Conservation (phyloP, 495 filamentous ascomycete species). For the Penicillium crystallinum region DNA sequence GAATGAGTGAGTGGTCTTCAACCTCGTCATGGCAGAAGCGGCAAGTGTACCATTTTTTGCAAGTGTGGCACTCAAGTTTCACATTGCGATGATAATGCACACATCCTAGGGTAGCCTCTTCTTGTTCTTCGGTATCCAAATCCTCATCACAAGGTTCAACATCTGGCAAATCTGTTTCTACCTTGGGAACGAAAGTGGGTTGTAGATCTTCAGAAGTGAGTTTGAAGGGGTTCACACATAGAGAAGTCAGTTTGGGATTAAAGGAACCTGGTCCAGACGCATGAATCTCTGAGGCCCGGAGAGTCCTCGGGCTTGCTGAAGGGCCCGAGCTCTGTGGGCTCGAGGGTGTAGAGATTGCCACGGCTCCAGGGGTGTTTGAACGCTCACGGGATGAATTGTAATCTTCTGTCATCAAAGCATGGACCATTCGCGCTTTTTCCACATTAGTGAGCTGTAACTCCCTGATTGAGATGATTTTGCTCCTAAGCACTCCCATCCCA, state of each 20-base stretch:
- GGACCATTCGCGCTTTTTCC: slow-evolving; percentile 80
- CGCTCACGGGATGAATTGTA: slow-evolving; percentile 52
- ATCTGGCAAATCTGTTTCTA: slow-evolving; percentile 33
- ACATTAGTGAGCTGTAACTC: slow-evolving; percentile 53
- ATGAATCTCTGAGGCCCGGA: slow-evolving; percentile 9
- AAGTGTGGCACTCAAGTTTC: slow-evolving; percentile 87
- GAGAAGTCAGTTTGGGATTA: slow-evolving; percentile 26
- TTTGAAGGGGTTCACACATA: slow-evolving; percentile 53
- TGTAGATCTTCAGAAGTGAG: slow-evolving; percentile 65
- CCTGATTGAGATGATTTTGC: slow-evolving; percentile 73
- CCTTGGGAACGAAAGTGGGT: slow-evolving; percentile 61
- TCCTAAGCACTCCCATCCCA: slow-evolving; percentile 74
- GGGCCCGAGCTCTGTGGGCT: slow-evolving; percentile 34
- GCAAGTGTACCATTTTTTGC: slow-evolving; percentile 90
- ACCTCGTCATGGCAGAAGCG: slow-evolving; percentile 88
- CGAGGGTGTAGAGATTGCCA: slow-evolving; percentile 25
- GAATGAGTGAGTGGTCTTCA: slow-evolving; percentile 76
- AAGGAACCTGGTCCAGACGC: slow-evolving; percentile 25
- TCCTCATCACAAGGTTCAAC: slow-evolving; percentile 39
- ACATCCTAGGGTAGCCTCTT: slow-evolving; percentile 63
- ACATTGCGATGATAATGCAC: slow-evolving; percentile 93
- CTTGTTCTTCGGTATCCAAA: slow-evolving; percentile 36
- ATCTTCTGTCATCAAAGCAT: slow-evolving; percentile 73
- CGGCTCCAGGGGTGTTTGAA: slow-evolving; percentile 23
- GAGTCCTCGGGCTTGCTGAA: slow-evolving; percentile 32